These are phyloP conservation scores for Apiotrichum gracile DNA, from an alignment of 1,284 basidiomycete species.

Conservation along the genomic window DNA sequence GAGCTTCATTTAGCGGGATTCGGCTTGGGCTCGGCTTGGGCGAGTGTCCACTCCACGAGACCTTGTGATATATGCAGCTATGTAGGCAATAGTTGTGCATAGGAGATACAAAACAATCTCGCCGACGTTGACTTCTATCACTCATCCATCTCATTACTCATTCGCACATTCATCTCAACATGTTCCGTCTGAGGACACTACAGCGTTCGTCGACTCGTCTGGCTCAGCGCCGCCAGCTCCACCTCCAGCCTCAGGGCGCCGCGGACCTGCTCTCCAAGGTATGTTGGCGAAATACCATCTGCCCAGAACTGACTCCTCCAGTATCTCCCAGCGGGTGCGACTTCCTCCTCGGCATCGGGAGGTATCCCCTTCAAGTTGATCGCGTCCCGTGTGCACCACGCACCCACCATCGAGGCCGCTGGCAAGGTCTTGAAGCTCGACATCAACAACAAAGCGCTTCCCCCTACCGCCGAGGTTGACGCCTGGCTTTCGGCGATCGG, in stretches of 20 bases:
- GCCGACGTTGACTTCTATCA: not conserved
- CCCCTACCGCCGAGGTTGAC: not conserved
- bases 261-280: slow-evolving; percentile 1
- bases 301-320: not conserved
- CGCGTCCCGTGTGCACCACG: slow-evolving; percentile 8
- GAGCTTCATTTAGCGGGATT: too few relatives aligned
- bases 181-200: slow-evolving; percentile 1
- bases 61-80: too few relatives aligned
- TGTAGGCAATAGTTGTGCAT: not conserved
- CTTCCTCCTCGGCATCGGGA: not conserved
- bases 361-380: slow-evolving; percentile 8
- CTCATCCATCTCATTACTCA: not conserved
- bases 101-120: not conserved
- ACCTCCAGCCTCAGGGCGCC: slow-evolving; percentile 1
- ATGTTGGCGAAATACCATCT: not conserved
- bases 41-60: too few relatives aligned
- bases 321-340: slow-evolving; percentile 2
- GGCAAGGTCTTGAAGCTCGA: slow-evolving; percentile 12
- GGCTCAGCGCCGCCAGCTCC: slow-evolving; percentile 3
- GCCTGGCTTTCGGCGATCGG: slow-evolving; percentile 10
- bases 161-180: not conserved
- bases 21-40: too few relatives aligned
- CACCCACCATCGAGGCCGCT: slow-evolving; percentile 8
- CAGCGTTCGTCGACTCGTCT: not conserved
- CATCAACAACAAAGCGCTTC: slow-evolving; percentile 4